Base-by-base conservation (phyloP, 129 eudicot genomes). In the Centaurea solstitialis region DNA sequence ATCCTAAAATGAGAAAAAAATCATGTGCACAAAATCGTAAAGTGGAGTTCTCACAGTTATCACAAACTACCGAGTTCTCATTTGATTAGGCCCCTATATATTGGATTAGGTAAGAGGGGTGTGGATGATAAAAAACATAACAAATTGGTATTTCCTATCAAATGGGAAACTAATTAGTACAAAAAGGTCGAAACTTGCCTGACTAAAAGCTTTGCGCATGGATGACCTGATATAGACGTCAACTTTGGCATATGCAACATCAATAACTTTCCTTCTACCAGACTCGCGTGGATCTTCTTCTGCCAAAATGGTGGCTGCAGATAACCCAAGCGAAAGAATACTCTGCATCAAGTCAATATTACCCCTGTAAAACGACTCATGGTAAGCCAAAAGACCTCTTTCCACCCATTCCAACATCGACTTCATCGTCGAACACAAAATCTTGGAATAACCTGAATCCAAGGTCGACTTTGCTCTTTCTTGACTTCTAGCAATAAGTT, bases 151-250 rank as follows among this genome's bases (percentile, higher is more conserved):
- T 30, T 22, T 11, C 21, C 9, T 30, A 50, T 21, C 68, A 53
- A 33, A 70, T 6, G 12, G 69, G 21, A 70, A 73, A 76, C 85
- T 57, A 15, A 82, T 23, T 28, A 24, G 30, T 72, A 12, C 6
- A 74, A 53, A 43, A 67, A 47, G 75, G 9, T 47, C 22, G 39
- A 53, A 61, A 87, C 90, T 87, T 78, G 86, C 98, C 98, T 93
- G 91, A 85, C 89, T 78, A 78, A 89, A 93, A 41, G 97, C 93
- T 68, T 78, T 81, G 72, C 88, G 87, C 81, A 93, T 26, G 0
- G 98, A 93, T 9, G 98, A 89, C 81, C 98, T 88, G 75, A 93
- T 88, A 73, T 91, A 91, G 20, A 83, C 40, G 70, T 93, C 94
- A 85, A 91, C 93, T 68, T 86, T 87, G 75, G 68, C 65, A 62